Evolutionary conservation across 768 basidiomycete species (phyloP), one percentile per base, ranked within the genome.

Genomic region (Pisolithus orientalis): DNA sequence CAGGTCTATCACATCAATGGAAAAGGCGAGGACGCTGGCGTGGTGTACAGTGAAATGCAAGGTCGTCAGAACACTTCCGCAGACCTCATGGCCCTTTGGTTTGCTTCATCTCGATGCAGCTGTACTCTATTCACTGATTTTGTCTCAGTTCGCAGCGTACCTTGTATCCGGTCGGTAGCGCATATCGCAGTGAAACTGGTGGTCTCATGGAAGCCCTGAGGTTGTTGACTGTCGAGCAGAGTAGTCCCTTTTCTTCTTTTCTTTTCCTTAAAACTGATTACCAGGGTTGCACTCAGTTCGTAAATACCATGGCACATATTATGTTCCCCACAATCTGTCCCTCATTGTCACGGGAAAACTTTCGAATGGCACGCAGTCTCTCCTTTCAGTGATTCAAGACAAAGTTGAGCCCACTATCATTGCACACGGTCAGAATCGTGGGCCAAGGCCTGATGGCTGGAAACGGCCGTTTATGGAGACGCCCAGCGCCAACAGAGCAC

Each of bases 11-110:
- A 97, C 68, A 83, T 98, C 57, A 89, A 98, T 66, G 80, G 80
- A 2, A 83, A 90, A 62, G 95, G 93, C 7, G 82, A 94, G 59
- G 83, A 98, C 62, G 88, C 90, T 14, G 96, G 96, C 37, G 96
- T 99, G 1, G 95, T 98, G 9, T 97, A 96, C 68, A 89, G 87
- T 62, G 90, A 94, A 72, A 96, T 96, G 94, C 91, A 94, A 71
- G 94, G 93, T 1, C 80, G 95, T 44, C 87, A 98, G 72, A 97
- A 98, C 63, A 93, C 90, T 0, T 82, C 90, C 2, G 84, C 82
- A 9, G 94, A 97, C 71, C 73, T 97, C 42, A 94, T 96, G 89
- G 83, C 85, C 37, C 78, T 94, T 27, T 73, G 82, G 92, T 93
- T 56, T 40, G 82, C 74, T 32, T 27, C 24, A 34, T 38, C 17